Evolutionary conservation across 108 stramenopile species (phyloP), one percentile per base, ranked within the genome.

Genomic region (Pseudonitzschia multiseries): DNA sequence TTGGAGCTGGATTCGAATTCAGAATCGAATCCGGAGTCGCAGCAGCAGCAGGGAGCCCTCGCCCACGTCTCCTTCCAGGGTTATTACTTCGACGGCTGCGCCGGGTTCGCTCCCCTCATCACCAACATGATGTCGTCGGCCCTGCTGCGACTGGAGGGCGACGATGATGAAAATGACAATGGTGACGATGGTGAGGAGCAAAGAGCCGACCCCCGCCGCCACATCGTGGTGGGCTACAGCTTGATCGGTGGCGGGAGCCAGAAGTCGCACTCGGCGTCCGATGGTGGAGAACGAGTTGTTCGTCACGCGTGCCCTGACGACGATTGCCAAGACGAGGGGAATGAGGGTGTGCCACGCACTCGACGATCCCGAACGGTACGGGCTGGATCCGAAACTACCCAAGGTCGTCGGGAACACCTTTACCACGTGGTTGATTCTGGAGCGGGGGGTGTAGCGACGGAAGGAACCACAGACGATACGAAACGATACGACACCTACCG

Each of bases 51-150:
- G 52, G 59, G 9, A 29, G 28, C 59, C 8, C 42, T 74, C 42
- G 36, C 50, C 6, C 21, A 59, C 40, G 22, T 74, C 9, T 26
- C 44, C 12, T 84, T 84, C 71, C 27, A 41, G n/a, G 78, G 77
- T 17, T 84, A 72, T 73, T 84, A 84, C 41, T 84, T 84, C 64
- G 84, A 84, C 65, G 84, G 81, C 0, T 84, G 84, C 68, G 81
- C 78, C 6, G 84, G 84, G 13, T 73, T 60, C 50, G 66, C 62
- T 18, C 84, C 81, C n/a, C 75, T 73, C 21, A 76, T 84, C 33
- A 50, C 82, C 27, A 78, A 71, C 5, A 84, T 84, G 84, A 65
- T 84, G 65, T 54, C 74, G 22, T 78, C 84, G 44, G 84, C 84
- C 21, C 56, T 84, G 31, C 17, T 83, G 44, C 68, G 42, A 33